Evolutionary conservation across 2,329 filamentous ascomycete species (phyloP).

Genomic region (Talaromyces rugulosus): DNA sequence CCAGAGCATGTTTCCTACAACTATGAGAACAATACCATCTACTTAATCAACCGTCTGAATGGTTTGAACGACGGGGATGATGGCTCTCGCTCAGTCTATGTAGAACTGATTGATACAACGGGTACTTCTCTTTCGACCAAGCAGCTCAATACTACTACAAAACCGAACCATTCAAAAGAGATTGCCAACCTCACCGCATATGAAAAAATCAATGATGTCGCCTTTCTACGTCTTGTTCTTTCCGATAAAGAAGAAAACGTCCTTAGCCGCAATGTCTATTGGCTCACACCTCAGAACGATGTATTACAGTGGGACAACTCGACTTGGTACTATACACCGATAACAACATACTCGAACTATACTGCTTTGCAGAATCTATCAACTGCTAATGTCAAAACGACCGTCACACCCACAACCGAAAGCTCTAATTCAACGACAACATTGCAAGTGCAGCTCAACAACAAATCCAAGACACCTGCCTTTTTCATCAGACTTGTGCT

Average conservation of each 20-base stretch:
- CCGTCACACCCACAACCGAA: constrained; percentile 6
- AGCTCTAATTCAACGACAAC: constrained; percentile 10
- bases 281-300: constrained; percentile 49
- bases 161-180: constrained; percentile 44
- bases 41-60: constrained; percentile 50
- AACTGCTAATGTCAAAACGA: constrained; percentile 35
- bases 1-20: constrained; percentile 55
- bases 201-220: constrained; percentile 37
- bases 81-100: constrained; percentile 41
- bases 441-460: constrained; percentile 46
- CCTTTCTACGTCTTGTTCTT: constrained; percentile 51
- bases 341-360: constrained; percentile 49
- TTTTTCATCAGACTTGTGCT: constrained; percentile 55
- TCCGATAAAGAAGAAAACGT: constrained; percentile 23
- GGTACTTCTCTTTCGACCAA: constrained; percentile 41
- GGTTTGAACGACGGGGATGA: constrained; percentile 30
- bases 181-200: constrained; percentile 29
- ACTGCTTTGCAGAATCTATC: constrained; percentile 41
- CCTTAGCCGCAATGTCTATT: constrained; percentile 59
- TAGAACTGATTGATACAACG: constrained; percentile 49
- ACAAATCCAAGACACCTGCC: constrained; percentile 50
- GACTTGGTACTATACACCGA: constrained; percentile 58
- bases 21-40: constrained; percentile 44
- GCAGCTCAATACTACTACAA: constrained; percentile 30
- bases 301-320: constrained; percentile 53